phyloP scores from a whole-genome alignment of 192 early-diverging fungal genomes.

The Backusella liffmaniae region DNA sequence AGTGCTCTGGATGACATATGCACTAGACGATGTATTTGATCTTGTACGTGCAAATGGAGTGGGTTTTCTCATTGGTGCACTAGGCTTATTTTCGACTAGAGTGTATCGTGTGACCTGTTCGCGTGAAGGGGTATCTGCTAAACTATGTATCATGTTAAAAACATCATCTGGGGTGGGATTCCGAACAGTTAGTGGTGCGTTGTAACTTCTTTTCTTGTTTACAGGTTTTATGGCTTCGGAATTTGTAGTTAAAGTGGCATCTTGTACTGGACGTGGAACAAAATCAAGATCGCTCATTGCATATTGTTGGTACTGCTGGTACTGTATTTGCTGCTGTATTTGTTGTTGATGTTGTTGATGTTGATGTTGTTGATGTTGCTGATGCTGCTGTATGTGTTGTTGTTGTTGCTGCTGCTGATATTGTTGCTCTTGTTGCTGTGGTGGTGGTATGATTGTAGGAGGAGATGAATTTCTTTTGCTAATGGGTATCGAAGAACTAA shows the following conservation, averaged over 20 bases:
- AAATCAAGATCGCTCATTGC: background rate
- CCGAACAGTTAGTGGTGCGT: background rate
- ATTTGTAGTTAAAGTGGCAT: background rate
- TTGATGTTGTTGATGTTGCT: background rate
- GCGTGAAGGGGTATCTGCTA: slow-evolving; percentile 2
- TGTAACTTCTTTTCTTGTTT: background rate
- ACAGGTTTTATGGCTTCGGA: background rate
- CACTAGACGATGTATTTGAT: background rate
- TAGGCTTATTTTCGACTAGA: slow-evolving; percentile 1
- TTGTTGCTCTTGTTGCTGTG: background rate
- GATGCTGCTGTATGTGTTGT: background rate
- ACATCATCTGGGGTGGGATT: background rate
- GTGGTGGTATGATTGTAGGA: background rate
- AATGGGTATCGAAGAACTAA: background rate
- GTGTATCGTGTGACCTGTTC: slow-evolving; percentile 1
- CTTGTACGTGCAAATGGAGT: background rate
- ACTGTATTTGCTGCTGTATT: too few relatives aligned
- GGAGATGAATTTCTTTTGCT: background rate
- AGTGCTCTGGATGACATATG: background rate
- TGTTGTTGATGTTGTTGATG: too few relatives aligned
- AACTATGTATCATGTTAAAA: background rate
- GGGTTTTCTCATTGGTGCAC: background rate
- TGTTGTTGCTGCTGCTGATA: too few relatives aligned
- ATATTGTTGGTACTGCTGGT: background rate
- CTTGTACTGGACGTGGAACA: background rate